Conservation (phyloP, 2,329 filamentous ascomycete species). For the Fusarium sp. region DNA sequence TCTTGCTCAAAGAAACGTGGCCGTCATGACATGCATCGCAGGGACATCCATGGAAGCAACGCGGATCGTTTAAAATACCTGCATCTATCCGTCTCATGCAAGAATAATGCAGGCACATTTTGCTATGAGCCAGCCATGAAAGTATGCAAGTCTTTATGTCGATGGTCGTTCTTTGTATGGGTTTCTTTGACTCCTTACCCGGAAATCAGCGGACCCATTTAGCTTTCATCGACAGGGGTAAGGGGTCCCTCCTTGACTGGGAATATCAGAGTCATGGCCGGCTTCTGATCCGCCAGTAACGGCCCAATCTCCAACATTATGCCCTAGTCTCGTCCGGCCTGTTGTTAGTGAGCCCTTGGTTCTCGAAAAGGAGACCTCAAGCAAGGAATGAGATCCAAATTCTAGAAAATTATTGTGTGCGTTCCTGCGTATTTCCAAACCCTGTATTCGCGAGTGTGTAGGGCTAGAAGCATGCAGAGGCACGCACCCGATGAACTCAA, state of each 20-base stretch:
- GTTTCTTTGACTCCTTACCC: constrained; percentile 23
- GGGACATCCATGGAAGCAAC: constrained; percentile 27
- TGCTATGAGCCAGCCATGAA: neutral
- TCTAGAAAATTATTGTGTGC: constrained; percentile 35
- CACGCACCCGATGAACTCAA: constrained; percentile 33
- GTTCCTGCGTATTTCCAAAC: constrained; percentile 35
- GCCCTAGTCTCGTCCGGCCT: constrained; percentile 29
- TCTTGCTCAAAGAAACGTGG: constrained; percentile 33
- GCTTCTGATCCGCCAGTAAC: constrained; percentile 24
- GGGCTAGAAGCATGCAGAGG: constrained; percentile 38
- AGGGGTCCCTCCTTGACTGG: constrained; percentile 27
- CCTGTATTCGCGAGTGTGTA: constrained; percentile 27
- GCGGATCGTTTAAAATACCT: constrained; percentile 27
- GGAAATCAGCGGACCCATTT: constrained; percentile 23
- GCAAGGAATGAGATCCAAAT: constrained; percentile 34
- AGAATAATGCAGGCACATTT: constrained; percentile 28
- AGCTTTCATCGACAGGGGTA: constrained; percentile 30
- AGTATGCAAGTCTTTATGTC: constrained; percentile 29
- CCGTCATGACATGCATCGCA: constrained; percentile 42
- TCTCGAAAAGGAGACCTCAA: constrained; percentile 35
- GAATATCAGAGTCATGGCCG: constrained; percentile 29
- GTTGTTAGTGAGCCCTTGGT: constrained; percentile 28
- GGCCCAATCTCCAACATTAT: constrained; percentile 41
- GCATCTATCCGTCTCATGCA: constrained; percentile 9
- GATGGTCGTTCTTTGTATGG: constrained; percentile 5